Evolutionary conservation across 192 early-diverging fungal species (phyloP).

Genomic region (Coemansia sp.): DNA sequence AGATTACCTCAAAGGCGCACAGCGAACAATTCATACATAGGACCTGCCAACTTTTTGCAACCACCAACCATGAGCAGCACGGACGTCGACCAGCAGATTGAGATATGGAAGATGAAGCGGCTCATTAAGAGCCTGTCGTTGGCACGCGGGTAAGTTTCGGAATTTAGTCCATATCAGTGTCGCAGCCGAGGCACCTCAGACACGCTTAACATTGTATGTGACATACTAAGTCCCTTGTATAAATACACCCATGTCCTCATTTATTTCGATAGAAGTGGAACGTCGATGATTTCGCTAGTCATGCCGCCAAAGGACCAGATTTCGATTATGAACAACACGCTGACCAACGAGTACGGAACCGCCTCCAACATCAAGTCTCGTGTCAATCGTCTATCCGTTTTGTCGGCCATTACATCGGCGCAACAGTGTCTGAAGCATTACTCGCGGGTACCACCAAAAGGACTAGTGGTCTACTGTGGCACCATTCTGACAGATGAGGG

Average conservation of each 20-base stretch:
- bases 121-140: constrained; percentile 95
- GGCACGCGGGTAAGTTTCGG: constrained; percentile 79
- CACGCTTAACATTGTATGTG: neutral
- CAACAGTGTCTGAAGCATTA: constrained; percentile 97
- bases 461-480: constrained; percentile 93
- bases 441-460: constrained; percentile 89
- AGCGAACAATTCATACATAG: constrained; percentile 20
- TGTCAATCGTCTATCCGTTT: constrained; percentile 96
- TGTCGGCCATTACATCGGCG: constrained; percentile 97
- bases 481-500: constrained; percentile 98
- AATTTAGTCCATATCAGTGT: neutral
- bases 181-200: neutral
- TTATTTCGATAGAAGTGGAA: constrained; percentile 75
- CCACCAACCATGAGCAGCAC: constrained; percentile 15
- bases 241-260: neutral
- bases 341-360: constrained; percentile 98
- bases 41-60: neutral
- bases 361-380: constrained; percentile 99
- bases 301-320: constrained; percentile 95
- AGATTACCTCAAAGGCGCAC: neutral
- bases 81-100: constrained; percentile 82
- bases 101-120: constrained; percentile 99
- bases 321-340: constrained; percentile 85
- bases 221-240: neutral
- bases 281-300: constrained; percentile 99